Conservation (phyloP, 2,329 filamentous ascomycete genomes). For the Gaeumannomyces tritici region DNA sequence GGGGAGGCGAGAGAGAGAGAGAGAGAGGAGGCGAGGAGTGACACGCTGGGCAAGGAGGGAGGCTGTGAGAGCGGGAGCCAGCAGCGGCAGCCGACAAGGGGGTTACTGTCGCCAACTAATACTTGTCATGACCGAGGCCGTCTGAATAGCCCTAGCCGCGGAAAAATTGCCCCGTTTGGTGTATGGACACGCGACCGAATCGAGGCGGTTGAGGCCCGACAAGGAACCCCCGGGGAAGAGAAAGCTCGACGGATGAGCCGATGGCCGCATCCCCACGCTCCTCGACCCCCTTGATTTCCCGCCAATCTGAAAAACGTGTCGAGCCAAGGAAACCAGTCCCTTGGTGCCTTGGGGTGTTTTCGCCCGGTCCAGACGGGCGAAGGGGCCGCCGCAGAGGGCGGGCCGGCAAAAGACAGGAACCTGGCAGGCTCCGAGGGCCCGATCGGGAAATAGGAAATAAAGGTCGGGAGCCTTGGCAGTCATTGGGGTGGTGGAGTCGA, state of each 20-base stretch:
- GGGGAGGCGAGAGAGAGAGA: too few relatives aligned
- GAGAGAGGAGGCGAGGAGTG: too few relatives aligned
- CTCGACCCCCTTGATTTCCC: not conserved
- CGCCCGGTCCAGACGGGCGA: not conserved
- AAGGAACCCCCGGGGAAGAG: not conserved
- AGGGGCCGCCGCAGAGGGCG: not conserved
- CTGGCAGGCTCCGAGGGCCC: not conserved
- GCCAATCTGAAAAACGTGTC: not conserved
- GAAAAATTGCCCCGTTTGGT: not conserved
- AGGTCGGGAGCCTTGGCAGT: not conserved
- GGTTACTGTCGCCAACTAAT: not conserved
- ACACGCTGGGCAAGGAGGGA: too few relatives aligned
- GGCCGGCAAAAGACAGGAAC: not conserved
- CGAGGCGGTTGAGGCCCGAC: not conserved
- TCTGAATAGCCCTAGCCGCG: not conserved
- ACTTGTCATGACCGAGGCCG: not conserved
- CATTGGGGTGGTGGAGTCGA: not conserved
- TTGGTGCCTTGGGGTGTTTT: too few relatives aligned
- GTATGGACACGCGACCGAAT: not conserved
- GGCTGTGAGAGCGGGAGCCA: not conserved
- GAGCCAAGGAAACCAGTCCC: too few relatives aligned
- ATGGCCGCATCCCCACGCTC: too few relatives aligned
- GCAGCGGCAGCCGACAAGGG: too few relatives aligned
- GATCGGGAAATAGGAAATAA: not conserved
- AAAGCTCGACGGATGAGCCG: not conserved